A percentile compares a stretch with the other conserved stretches of the same genome.
phyloP scores from a whole-genome alignment of 345 rosid genomes.

The Rhizophora apiculata region DNA sequence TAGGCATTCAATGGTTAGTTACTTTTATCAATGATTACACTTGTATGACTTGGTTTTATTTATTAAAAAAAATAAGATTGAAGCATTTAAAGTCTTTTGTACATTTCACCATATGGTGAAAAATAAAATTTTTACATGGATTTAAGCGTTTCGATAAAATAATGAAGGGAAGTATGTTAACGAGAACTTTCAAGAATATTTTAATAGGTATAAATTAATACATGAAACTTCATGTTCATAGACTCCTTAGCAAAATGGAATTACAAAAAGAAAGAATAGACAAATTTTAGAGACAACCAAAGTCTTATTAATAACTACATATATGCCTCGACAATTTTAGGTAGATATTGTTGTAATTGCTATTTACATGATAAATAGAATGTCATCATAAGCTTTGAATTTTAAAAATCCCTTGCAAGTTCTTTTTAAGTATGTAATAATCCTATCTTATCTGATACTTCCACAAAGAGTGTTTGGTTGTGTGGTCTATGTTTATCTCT shows the following conservation, averaged over 20 bases:
- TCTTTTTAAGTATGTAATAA: not conserved
- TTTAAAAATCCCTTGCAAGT: not conserved
- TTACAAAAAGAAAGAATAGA: not conserved
- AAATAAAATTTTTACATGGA: not conserved
- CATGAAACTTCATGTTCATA: not conserved
- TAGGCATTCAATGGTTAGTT: not conserved
- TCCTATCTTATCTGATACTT: not conserved
- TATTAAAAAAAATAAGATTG: too few relatives aligned
- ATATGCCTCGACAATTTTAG: not conserved
- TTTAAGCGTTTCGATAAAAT: not conserved
- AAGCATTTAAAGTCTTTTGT: not conserved
- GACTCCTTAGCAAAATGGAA: not conserved
- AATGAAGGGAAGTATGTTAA: not conserved
- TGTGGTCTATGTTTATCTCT: not conserved
- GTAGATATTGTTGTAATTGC: fast-evolving
- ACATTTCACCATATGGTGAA: not conserved
- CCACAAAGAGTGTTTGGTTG: not conserved
- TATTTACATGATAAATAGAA: not conserved
- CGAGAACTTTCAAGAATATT: not conserved
- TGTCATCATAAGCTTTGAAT: not conserved
- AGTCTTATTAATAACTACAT: not conserved
- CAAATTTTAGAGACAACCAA: not conserved
- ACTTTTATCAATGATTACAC: not conserved
- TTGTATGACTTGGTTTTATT: too few relatives aligned
- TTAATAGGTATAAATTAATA: not conserved